Evolutionary conservation across 306 rosid species (phyloP).

Genomic region (Amphicarpaea edgeworthii): DNA sequence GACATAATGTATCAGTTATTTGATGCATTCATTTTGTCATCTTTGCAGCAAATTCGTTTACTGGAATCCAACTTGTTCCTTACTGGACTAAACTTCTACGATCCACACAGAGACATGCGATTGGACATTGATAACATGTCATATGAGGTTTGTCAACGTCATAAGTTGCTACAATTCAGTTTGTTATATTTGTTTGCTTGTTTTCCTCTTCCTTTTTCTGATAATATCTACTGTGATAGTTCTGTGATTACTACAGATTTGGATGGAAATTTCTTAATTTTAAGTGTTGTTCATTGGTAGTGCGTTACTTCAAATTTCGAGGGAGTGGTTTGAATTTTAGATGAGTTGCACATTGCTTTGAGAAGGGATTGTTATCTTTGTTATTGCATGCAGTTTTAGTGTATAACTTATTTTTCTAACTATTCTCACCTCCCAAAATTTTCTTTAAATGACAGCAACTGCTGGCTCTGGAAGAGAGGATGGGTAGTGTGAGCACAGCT

Average conservation of each 20-base stretch:
- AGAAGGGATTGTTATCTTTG: constrained; percentile 21
- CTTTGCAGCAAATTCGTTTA: constrained; percentile 82
- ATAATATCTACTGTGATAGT: constrained; percentile 14
- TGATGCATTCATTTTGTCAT: constrained; percentile 38
- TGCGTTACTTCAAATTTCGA: neutral
- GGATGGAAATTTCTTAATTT: constrained; percentile 37
- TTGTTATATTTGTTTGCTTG: constrained; percentile 16
- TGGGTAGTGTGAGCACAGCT: constrained; percentile 98
- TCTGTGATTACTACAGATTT: constrained; percentile 9
- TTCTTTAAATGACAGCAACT: constrained; percentile 68
- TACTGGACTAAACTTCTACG: constrained; percentile 76
- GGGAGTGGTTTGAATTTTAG: constrained; percentile 35
- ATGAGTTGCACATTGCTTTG: constrained; percentile 16
- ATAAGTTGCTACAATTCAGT: constrained; percentile 40
- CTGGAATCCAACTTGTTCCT: constrained; percentile 87
- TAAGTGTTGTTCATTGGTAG: neutral
- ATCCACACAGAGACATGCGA: constrained; percentile 97
- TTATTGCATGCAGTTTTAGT: constrained; percentile 13
- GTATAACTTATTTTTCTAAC: neutral
- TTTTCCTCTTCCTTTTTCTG: constrained; percentile 30
- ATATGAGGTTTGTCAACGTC: constrained; percentile 79
- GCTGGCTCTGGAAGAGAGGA: constrained; percentile 92
- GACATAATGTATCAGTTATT: constrained; percentile 18
- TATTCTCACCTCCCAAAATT: constrained; percentile 26
- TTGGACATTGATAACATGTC: constrained; percentile 98